Conservation (phyloP, 495 filamentous ascomycete genomes). For the Diplogelasinospora grovesii region DNA sequence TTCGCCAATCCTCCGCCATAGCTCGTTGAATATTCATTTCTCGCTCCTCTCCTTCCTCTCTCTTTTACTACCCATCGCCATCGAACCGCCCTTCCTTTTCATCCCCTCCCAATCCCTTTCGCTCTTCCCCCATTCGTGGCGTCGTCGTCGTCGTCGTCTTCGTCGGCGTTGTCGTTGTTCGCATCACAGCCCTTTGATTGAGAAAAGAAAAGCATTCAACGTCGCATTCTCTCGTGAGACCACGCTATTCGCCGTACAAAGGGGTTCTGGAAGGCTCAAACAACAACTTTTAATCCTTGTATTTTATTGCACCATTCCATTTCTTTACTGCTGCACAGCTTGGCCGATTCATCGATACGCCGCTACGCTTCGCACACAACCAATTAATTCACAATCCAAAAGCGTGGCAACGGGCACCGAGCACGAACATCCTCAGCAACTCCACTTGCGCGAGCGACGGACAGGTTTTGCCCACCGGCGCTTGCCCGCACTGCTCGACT, state of each 20-base stretch:
- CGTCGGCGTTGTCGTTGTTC: constrained; percentile 23
- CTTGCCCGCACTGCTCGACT: background rate
- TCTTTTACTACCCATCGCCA: constrained; percentile 28
- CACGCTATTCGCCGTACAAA: constrained; percentile 11
- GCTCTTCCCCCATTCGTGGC: constrained; percentile 35
- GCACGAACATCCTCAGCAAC: too few relatives aligned
- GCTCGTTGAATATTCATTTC: constrained; percentile 21
- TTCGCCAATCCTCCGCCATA: constrained; percentile 9
- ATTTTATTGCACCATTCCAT: constrained; percentile 25
- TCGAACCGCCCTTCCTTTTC: constrained; percentile 39
- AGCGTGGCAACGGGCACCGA: too few relatives aligned
- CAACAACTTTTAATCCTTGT: constrained; percentile 33
- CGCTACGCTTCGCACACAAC: too few relatives aligned
- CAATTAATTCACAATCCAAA: constrained; percentile 7
- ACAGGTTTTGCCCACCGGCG: too few relatives aligned
- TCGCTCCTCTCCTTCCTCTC: constrained; percentile 31
- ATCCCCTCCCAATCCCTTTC: constrained; percentile 32
- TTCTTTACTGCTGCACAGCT: constrained; percentile 15
- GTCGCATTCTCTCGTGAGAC: constrained; percentile 22
- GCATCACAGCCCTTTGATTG: constrained; percentile 24
- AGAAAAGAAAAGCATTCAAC: constrained; percentile 8
- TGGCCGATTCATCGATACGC: too few relatives aligned
- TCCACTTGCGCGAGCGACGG: too few relatives aligned
- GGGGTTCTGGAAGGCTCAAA: constrained; percentile 18
- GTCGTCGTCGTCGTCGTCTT: constrained; percentile 21